A percentile compares a stretch with the other conserved stretches of the same genome.
Evolutionary conservation across 768 basidiomycete genomes (phyloP).

Genomic region (Scleroderma citrinum): DNA sequence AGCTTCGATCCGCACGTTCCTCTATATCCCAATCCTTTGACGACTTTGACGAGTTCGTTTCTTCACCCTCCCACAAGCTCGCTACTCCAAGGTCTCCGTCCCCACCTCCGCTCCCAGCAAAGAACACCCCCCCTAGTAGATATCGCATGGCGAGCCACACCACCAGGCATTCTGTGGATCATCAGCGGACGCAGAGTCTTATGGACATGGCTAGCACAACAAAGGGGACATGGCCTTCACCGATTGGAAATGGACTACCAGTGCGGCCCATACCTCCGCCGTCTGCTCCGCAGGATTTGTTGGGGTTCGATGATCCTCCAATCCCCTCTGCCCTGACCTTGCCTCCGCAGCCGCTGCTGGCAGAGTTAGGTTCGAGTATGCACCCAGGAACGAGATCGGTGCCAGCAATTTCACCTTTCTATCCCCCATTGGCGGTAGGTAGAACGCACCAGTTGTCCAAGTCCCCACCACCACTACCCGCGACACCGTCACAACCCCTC

Average conservation of each 20-base stretch:
- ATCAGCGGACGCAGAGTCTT: conserved; percentile 52
- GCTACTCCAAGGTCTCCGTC: conserved; percentile 37
- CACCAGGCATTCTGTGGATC: conserved; percentile 29
- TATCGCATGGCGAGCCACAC: conserved; percentile 10
- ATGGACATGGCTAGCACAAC: conserved; percentile 51
- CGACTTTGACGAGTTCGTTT: conserved; percentile 45
- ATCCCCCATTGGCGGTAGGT: conserved; percentile 1
- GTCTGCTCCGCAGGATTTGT: not conserved
- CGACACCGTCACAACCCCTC: conserved; percentile 9
- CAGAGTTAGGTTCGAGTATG: not conserved
- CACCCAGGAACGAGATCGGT: not conserved
- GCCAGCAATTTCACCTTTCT: not conserved
- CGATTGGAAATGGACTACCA: conserved; percentile 15
- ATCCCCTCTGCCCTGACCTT: not conserved
- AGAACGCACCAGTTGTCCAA: conserved; percentile 11
- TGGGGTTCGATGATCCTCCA: not conserved
- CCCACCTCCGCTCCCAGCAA: conserved; percentile 39
- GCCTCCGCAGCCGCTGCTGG: not conserved
- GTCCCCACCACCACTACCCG: conserved; percentile 11
- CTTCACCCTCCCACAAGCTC: conserved; percentile 17
- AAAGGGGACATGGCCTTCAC: conserved; percentile 35
- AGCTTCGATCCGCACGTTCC: conserved; percentile 13
- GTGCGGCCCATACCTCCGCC: conserved; percentile 25
- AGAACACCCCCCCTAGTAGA: conserved; percentile 15
- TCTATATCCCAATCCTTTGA: conserved; percentile 31